phyloP scores from a whole-genome alignment of 768 basidiomycete genomes.

The Suillus fuscotomentosus region DNA sequence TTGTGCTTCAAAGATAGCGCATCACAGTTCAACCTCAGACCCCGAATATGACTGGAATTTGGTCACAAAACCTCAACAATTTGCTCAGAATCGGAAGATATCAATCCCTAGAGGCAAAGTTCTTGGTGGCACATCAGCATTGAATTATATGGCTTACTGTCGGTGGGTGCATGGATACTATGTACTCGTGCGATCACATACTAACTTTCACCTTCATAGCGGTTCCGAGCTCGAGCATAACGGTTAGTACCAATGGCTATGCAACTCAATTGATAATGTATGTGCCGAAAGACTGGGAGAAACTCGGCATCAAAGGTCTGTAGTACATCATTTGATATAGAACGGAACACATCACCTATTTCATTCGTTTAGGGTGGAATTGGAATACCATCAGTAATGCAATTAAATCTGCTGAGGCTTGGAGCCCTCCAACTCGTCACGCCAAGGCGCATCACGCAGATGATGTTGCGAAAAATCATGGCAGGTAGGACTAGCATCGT shows the following conservation, averaged over 20 bases:
- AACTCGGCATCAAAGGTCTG: slow-evolving; percentile 16
- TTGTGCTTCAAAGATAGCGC: not conserved
- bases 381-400: slow-evolving; percentile 14
- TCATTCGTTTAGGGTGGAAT: slow-evolving; percentile 12
- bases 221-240: slow-evolving; percentile 17
- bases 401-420: slow-evolving; percentile 14
- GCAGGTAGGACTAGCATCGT: slow-evolving; percentile 9
- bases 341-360: not conserved
- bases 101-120: slow-evolving; percentile 11
- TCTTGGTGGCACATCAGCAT: slow-evolving; percentile 15
- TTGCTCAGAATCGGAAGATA: slow-evolving; percentile 10
- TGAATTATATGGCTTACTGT: slow-evolving; percentile 12
- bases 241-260: not conserved
- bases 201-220: not conserved
- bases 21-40: slow-evolving; percentile 9
- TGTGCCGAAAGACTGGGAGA: slow-evolving; percentile 11
- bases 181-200: not conserved
- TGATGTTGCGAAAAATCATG: slow-evolving; percentile 9
- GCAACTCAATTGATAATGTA: not conserved
- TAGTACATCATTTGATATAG: not conserved
- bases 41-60: slow-evolving; percentile 17
- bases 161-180: not conserved
- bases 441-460: slow-evolving; percentile 15
- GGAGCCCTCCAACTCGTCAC: slow-evolving; percentile 13
- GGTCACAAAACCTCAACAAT: slow-evolving; percentile 10